phyloP scores from a whole-genome alignment of 2,329 filamentous ascomycete species.

The Ophiosphaerella herpotricha region DNA sequence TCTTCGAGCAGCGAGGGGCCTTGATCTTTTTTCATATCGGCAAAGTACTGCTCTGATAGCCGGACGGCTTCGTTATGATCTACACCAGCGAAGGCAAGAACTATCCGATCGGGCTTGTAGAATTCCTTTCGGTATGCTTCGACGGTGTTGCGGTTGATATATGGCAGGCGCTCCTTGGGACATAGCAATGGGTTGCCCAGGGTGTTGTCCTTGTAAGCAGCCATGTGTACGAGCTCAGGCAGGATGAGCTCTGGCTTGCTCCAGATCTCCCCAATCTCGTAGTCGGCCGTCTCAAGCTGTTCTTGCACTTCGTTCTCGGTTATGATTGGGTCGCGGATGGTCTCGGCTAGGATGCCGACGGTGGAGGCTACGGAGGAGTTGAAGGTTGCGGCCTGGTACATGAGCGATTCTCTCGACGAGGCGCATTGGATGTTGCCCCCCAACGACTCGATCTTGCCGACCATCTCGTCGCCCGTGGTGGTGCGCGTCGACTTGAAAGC shows the following conservation, averaged over 20 bases:
- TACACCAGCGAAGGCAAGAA: slow-evolving; percentile 93
- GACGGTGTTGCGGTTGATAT: slow-evolving; percentile 76
- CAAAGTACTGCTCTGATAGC: slow-evolving; percentile 84
- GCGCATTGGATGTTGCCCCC: slow-evolving; percentile 98
- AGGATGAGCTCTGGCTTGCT: slow-evolving; percentile 94
- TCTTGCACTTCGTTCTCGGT: slow-evolving; percentile 84
- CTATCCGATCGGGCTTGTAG: slow-evolving; percentile 87
- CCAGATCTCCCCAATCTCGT: slow-evolving; percentile 98
- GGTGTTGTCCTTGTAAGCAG: slow-evolving; percentile 94
- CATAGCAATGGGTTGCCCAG: slow-evolving; percentile 92
- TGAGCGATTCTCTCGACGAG: slow-evolving; percentile 90
- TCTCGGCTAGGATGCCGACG: slow-evolving; percentile 85
- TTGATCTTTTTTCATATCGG: slow-evolving; percentile 73
- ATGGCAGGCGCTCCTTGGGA: slow-evolving; percentile 76
- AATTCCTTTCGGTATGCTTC: slow-evolving; percentile 80
- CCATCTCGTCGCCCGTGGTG: slow-evolving; percentile 78
- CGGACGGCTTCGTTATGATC: slow-evolving; percentile 78
- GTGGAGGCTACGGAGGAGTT: slow-evolving; percentile 87
- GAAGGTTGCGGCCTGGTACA: slow-evolving; percentile 99
- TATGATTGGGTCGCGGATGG: slow-evolving; percentile 82
- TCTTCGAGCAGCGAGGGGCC: slow-evolving; percentile 47
- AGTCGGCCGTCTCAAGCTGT: slow-evolving; percentile 88
- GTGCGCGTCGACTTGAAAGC: slow-evolving; percentile 87
- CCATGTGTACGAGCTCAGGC: slow-evolving; percentile 92
- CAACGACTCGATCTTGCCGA: slow-evolving; percentile 83